Evolutionary conservation across 345 rosid genomes (phyloP).

Genomic region (Brassica napus): Da-Ae NC_063444.1:21731001-21731500

Average conservation of each 20-base stretch:
- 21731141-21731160: neutral
- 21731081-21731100: neutral
- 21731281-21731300: constrained; percentile 53
- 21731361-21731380: constrained; percentile 48
- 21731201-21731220: neutral
- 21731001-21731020: constrained; percentile 86
- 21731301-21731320: constrained; percentile 39
- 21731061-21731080: neutral
- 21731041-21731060: constrained; percentile 26
- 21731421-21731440: neutral
- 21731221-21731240: constrained; percentile 51
- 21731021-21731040: constrained; percentile 88
- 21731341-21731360: neutral
- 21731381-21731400: neutral
- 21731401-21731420: neutral
- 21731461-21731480: constrained; percentile 7
- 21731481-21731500: constrained; percentile 20
- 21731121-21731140: neutral
- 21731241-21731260: constrained; percentile 54
- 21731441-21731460: neutral
- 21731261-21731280: constrained; percentile 35
- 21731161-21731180: neutral
- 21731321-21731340: constrained; percentile 3
- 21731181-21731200: neutral
- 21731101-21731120: no score